phyloP scores from a whole-genome alignment of 495 filamentous ascomycete genomes.

The Trichoderma virens region DNA sequence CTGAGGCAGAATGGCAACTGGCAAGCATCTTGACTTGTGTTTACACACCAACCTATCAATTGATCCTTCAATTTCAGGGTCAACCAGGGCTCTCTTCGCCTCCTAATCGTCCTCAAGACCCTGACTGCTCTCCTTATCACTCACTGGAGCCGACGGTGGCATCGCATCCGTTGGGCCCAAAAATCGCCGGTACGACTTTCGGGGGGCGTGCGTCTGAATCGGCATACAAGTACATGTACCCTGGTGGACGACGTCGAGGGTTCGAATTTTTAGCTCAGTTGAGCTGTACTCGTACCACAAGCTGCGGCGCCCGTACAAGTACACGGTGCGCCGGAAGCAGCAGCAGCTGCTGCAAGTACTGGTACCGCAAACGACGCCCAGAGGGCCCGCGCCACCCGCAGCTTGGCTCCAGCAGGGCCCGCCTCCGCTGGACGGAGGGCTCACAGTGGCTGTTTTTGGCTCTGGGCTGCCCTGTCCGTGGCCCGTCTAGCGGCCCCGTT shows the following conservation, averaged over 20 bases:
- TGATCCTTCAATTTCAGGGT: neutral
- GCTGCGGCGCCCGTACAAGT: neutral
- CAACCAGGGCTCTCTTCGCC: neutral
- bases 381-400: conserved; percentile 1
- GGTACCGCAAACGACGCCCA: neutral
- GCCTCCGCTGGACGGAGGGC: neutral
- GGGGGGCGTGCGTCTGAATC: neutral
- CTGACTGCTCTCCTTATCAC: neutral
- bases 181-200: neutral
- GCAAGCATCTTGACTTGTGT: neutral
- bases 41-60: neutral
- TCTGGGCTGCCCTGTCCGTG: conserved; percentile 14
- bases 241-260: too few species aligned
- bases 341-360: neutral
- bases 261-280: neutral
- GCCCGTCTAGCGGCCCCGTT: conserved; percentile 7
- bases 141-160: conserved; percentile 1
- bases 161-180: neutral
- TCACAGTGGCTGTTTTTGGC: conserved; percentile 13
- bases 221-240: too few species aligned
- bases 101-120: neutral
- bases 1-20: neutral
- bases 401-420: conserved; percentile 1
- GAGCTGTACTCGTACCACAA: neutral
- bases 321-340: too few species aligned